phyloP scores from a whole-genome alignment of 2,329 filamentous ascomycete genomes.

The Penicillium sp. region DNA sequence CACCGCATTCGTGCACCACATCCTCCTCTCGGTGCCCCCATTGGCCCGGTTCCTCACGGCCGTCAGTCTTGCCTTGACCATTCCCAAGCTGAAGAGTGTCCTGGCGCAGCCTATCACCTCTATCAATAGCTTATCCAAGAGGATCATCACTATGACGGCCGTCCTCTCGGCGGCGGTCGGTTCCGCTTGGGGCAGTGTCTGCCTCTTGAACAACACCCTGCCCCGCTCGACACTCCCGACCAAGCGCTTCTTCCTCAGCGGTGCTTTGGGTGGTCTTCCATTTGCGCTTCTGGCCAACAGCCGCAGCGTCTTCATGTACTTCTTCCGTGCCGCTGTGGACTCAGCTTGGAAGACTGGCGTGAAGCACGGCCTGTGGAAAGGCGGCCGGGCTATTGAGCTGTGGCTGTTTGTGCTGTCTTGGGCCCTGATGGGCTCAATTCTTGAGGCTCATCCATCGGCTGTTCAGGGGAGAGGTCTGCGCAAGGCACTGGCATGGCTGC shows the following conservation, averaged over 20 bases:
- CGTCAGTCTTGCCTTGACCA: conserved; percentile 66
- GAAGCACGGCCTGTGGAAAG: conserved; percentile 86
- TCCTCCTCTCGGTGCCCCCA: conserved; percentile 77
- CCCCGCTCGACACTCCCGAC: conserved; percentile 74
- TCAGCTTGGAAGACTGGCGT: conserved; percentile 90
- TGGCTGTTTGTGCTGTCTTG: conserved; percentile 78
- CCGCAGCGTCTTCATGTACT: conserved; percentile 74
- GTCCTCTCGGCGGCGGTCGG: conserved; percentile 83
- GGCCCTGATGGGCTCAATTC: conserved; percentile 74
- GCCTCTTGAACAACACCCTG: conserved; percentile 79
- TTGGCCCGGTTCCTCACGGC: conserved; percentile 71
- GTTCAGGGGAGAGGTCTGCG: conserved; percentile 68
- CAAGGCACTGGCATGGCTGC: conserved; percentile 72
- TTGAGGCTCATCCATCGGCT: conserved; percentile 70
- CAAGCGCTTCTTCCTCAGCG: conserved; percentile 86
- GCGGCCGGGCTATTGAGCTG: conserved; percentile 79
- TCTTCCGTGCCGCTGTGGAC: conserved; percentile 75
- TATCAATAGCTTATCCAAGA: conserved; percentile 66
- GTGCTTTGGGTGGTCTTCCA: conserved; percentile 74
- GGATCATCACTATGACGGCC: conserved; percentile 72
- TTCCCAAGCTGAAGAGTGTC: conserved; percentile 68
- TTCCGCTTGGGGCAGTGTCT: conserved; percentile 84
- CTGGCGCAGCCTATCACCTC: conserved; percentile 69
- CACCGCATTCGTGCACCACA: conserved; percentile 84
- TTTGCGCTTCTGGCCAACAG: conserved; percentile 70